Conservation (phyloP, 2,329 filamentous ascomycete species). For the Pezicula carpinea region DNA sequence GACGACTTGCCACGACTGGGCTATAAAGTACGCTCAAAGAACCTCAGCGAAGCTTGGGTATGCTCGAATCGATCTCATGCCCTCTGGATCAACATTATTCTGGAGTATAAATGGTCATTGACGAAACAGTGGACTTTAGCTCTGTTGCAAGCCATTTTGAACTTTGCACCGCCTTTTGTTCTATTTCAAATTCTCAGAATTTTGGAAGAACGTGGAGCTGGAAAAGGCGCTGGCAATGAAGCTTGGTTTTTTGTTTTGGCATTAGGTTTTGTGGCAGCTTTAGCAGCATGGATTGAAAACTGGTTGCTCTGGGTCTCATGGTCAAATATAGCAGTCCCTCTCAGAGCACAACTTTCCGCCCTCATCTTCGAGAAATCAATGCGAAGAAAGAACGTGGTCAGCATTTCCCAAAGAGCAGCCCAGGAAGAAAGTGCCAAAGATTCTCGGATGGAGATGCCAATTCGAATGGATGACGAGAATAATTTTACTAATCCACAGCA, state of each 20-base stretch:
- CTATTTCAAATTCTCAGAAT: slow-evolving; percentile 61
- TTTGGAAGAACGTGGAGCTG: slow-evolving; percentile 51
- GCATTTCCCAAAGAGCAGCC: too few species aligned
- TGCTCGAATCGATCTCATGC: slow-evolving; percentile 38
- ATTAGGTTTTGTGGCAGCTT: slow-evolving; percentile 55
- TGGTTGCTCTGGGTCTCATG: slow-evolving; percentile 66
- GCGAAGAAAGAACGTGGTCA: slow-evolving; percentile 67
- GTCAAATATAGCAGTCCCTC: slow-evolving; percentile 57
- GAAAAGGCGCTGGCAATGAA: slow-evolving; percentile 41
- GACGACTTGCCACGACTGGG: slow-evolving; percentile 59
- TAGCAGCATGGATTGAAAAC: slow-evolving; percentile 51
- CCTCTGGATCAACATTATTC: slow-evolving; percentile 57
- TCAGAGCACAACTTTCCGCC: slow-evolving; percentile 65
- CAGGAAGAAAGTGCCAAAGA: slow-evolving; percentile 43
- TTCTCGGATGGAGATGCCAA: slow-evolving; percentile 32
- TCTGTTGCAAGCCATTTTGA: slow-evolving; percentile 30
- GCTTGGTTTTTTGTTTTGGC: slow-evolving; percentile 64
- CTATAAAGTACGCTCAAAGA: slow-evolving; percentile 47
- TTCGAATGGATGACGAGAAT: slow-evolving; percentile 16
- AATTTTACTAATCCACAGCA: slow-evolving; percentile 24
- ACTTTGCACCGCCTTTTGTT: slow-evolving; percentile 66
- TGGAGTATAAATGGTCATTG: slow-evolving; percentile 52
- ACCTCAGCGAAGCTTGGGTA: slow-evolving; percentile 46
- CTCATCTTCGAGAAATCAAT: slow-evolving; percentile 75
- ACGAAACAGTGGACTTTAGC: slow-evolving; percentile 55